Evolutionary conservation across 139 green algal genomes (phyloP).

Genomic region (Chlorella ohadii): DNA sequence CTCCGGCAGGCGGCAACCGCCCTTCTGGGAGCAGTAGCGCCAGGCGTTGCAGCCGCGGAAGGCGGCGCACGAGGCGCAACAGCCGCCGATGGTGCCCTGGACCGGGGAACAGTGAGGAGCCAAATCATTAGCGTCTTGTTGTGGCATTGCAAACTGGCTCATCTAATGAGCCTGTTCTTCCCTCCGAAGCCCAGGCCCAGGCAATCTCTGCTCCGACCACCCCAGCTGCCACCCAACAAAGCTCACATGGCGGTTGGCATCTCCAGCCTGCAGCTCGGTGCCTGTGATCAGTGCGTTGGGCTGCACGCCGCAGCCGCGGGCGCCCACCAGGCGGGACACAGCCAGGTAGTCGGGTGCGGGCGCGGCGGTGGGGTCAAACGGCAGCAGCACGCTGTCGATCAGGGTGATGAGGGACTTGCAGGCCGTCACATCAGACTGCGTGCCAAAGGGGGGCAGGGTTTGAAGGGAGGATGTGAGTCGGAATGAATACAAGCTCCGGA

Average conservation of each 20-base stretch:
- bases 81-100: constrained; percentile 32
- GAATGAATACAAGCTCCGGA: no score
- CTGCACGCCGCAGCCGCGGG: constrained; percentile 10
- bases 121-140: no score
- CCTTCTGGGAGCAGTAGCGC: constrained; percentile 42
- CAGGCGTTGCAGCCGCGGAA: constrained; percentile 31
- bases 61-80: constrained; percentile 31
- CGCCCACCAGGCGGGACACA: background rate
- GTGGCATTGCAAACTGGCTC: no score
- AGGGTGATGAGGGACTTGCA: constrained; percentile 51
- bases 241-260: constrained; percentile 23
- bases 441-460: background rate
- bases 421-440: constrained; percentile 36
- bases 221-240: background rate
- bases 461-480: background rate
- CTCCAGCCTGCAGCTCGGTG: background rate
- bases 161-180: no score
- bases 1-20: constrained; percentile 32
- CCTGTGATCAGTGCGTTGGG: constrained; percentile 29
- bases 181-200: no score
- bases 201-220: no score
- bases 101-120: background rate
- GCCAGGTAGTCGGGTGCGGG: background rate
- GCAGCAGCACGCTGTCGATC: constrained; percentile 51
- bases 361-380: constrained; percentile 29